Conservation (phyloP, 257 asterid genomes). For the Fraxinus anomala region DNA sequence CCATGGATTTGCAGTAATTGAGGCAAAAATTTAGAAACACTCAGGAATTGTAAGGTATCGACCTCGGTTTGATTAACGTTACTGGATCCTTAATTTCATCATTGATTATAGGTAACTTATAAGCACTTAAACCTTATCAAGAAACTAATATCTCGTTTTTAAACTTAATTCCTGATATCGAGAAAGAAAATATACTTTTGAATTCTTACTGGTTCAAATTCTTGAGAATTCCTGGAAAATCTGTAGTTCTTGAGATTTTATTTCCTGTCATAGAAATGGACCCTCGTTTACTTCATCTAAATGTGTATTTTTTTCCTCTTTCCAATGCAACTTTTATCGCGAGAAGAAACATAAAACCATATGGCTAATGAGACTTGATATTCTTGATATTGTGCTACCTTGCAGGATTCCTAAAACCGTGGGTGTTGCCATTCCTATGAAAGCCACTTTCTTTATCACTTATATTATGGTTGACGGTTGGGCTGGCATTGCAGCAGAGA, state of each 20-base stretch:
- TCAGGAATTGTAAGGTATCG: not conserved
- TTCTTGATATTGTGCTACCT: slow-evolving; percentile 12
- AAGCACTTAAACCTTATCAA: not conserved
- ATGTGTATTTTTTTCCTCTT: not conserved
- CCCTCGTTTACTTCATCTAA: not conserved
- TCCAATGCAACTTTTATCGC: not conserved
- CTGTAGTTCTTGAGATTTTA: not conserved
- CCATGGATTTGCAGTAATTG: not conserved
- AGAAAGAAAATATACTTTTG: not conserved
- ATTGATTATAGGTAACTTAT: not conserved
- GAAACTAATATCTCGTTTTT: not conserved
- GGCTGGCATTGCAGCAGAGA: slow-evolving; percentile 85
- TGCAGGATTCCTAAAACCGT: slow-evolving; percentile 79
- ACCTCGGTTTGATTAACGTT: not conserved
- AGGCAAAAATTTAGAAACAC: not conserved
- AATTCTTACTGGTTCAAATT: not conserved
- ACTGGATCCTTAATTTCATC: not conserved
- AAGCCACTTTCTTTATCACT: slow-evolving; percentile 87
- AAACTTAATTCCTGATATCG: not conserved
- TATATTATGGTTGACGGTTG: slow-evolving; percentile 93
- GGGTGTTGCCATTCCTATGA: slow-evolving; percentile 80
- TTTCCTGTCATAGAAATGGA: not conserved
- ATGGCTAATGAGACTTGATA: slow-evolving; percentile 1
- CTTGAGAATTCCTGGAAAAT: not conserved
- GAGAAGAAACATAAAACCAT: not conserved